These are phyloP conservation scores for Plantago elongata DNA, from an alignment of 257 asterid genomes.

Conservation along the genomic window DNA sequence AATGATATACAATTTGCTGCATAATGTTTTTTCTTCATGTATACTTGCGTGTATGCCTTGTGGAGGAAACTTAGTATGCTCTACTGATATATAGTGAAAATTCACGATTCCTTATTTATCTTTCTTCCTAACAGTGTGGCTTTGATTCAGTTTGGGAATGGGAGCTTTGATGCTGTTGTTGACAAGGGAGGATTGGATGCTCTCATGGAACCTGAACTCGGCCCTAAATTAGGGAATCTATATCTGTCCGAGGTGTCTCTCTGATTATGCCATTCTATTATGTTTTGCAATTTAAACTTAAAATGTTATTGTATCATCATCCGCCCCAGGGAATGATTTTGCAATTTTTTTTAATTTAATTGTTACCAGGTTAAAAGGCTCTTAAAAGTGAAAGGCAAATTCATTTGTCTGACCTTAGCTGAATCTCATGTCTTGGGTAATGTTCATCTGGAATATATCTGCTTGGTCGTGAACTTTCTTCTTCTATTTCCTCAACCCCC, in stretches of 20 bases:
- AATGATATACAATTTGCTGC: not conserved
- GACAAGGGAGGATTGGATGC: conserved; percentile 99
- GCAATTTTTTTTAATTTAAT: conserved; percentile 13
- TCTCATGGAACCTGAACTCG: conserved; percentile 91
- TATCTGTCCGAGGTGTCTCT: conserved; percentile 75
- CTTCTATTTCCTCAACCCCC: not conserved
- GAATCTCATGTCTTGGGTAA: conserved; percentile 91
- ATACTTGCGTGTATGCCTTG: conserved; percentile 4
- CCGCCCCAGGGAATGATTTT: conserved; percentile 16
- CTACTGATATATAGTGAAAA: not conserved
- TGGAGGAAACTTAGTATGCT: not conserved
- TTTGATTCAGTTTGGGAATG: conserved; percentile 53
- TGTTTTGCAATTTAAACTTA: conserved; percentile 1
- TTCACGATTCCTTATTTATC: conserved; percentile 5
- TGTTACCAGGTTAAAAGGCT: conserved; percentile 74
- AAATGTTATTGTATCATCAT: conserved; percentile 12
- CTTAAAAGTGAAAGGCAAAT: conserved; percentile 67
- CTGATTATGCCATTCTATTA: conserved; percentile 1
- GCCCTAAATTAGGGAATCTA: conserved; percentile 60
- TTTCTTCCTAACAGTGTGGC: conserved; percentile 17
- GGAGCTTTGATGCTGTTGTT: conserved; percentile 57
- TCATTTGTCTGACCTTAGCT: conserved; percentile 85
- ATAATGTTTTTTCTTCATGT: conserved; percentile 7
- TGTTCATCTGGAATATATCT: conserved; percentile 16
- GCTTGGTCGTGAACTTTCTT: not conserved